phyloP scores from a whole-genome alignment of 495 filamentous ascomycete genomes.

The Tuber indicum region DNA sequence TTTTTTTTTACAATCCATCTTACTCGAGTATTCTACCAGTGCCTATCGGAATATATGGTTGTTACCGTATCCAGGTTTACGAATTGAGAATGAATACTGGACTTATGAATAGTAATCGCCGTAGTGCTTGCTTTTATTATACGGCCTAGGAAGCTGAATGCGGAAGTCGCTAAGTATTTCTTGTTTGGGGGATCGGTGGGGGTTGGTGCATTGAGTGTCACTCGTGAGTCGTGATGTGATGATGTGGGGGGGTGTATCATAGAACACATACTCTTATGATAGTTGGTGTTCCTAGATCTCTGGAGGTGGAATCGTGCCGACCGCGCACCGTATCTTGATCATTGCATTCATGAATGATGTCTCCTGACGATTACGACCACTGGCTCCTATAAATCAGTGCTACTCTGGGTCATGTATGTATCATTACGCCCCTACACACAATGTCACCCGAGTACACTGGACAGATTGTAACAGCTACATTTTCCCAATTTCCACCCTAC shows the following conservation, averaged over 20 bases:
- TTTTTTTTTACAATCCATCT: background rate
- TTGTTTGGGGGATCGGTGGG: background rate
- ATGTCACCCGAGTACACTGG: too few species aligned
- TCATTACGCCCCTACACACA: too few species aligned
- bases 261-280: background rate
- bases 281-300: too few species aligned
- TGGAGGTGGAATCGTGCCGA: too few species aligned
- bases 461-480: too few species aligned
- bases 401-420: too few species aligned
- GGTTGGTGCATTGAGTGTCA: background rate
- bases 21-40: background rate
- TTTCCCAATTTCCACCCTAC: too few species aligned
- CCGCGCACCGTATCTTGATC: too few species aligned
- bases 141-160: background rate
- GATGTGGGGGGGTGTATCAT: background rate
- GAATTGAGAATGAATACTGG: background rate
- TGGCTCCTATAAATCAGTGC: too few species aligned
- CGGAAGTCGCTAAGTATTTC: background rate
- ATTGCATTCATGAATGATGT: too few species aligned
- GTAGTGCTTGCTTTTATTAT: background rate
- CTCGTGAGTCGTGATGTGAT: background rate
- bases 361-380: too few species aligned
- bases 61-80: background rate
- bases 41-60: background rate
- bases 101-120: background rate